Evolutionary conservation across 2,329 filamentous ascomycete species (phyloP).

Genomic region (Calonectria leucothoes): DNA sequence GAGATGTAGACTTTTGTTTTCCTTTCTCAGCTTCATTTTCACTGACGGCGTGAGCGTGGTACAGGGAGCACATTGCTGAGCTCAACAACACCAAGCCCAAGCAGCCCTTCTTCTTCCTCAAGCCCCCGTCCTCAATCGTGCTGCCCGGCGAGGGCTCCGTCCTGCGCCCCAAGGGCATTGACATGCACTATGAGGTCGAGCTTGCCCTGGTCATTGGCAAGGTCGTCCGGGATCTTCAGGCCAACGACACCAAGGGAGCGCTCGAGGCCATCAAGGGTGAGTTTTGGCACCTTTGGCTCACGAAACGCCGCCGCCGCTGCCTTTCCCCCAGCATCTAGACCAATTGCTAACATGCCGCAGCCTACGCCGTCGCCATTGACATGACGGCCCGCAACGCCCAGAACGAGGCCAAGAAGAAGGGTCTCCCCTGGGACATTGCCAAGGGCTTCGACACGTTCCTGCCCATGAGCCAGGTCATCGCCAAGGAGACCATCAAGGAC

Average conservation of each 20-base stretch:
- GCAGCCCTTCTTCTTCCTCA: conserved; percentile 99
- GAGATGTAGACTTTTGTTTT: too few relatives aligned
- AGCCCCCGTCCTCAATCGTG: conserved; percentile 89
- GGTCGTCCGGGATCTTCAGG: conserved; percentile 78
- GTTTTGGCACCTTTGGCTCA: too few relatives aligned
- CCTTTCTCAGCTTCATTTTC: neutral
- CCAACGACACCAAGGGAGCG: conserved; percentile 79
- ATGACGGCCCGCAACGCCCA: conserved; percentile 98
- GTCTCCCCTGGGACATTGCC: conserved; percentile 93
- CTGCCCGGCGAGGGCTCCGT: conserved; percentile 82
- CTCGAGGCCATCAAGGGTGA: conserved; percentile 84
- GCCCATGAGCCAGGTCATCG: conserved; percentile 84
- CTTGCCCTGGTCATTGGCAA: conserved; percentile 90
- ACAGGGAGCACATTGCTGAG: conserved; percentile 91
- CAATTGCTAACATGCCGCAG: conserved; percentile 53
- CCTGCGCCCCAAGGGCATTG: conserved; percentile 83
- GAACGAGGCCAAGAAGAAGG: conserved; percentile 94
- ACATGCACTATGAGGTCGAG: conserved; percentile 95
- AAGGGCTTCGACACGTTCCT: conserved; percentile 99
- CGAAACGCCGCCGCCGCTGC: neutral
- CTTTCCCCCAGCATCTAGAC: neutral
- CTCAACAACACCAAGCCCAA: conserved; percentile 88
- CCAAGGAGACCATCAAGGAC: conserved; percentile 83
- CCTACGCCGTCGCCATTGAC: conserved; percentile 92
- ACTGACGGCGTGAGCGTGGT: conserved; percentile 19